Base-by-base conservation (phyloP, 2,329 filamentous ascomycete genomes). In the Cercospora nicotianae region DNA sequence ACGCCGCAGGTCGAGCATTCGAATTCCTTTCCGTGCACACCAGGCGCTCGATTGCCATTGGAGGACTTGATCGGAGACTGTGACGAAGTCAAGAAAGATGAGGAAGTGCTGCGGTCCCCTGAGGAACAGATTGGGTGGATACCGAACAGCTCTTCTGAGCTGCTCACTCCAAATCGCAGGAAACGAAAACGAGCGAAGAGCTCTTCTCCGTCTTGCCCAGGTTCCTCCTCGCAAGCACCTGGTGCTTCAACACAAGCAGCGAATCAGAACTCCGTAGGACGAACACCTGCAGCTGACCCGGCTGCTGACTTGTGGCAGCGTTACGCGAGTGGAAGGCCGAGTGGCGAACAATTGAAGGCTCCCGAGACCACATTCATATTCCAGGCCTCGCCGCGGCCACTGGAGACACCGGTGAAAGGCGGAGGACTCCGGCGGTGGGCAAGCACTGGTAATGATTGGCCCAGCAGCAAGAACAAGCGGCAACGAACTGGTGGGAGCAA, bases 101-200 rank as follows among this genome's bases (percentile, higher is more conserved):
- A 80, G n/a, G 79, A 80, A 28, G 81, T 80, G 62, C 80, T 83
- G 20, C 77, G 81, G 18, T 88, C 87, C 1, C 87, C 87, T 0
- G 85, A 88, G 70, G 87, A 89, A 69, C 85, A 87, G 73, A 81
- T 90, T 55, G 82, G 83, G 60, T 90, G 87, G 87, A 84, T 87
- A 68, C 77, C 79, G 12, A 82, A 82, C 12, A 82, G 81, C 70
- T 81, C 81, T 5, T 75, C 73, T 10, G 73, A 79, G 7, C 77
- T 78, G 42, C 80, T 82, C 20, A 81, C 82, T 16, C 75, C 83
- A 0, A 78, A 80, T 39, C 66, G 64, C 55, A 66, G 80, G 57
- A 79, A 80, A 70, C 79, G 79, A 64, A 83, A 83, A 72, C 78
- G 83, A 55, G 81, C 82, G 4, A 75, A 79, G 66, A 84, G 82